Evolutionary conservation across 2,329 filamentous ascomycete genomes (phyloP), one percentile per base, ranked within the genome.

Genomic region (Orbilia javanica): DNA sequence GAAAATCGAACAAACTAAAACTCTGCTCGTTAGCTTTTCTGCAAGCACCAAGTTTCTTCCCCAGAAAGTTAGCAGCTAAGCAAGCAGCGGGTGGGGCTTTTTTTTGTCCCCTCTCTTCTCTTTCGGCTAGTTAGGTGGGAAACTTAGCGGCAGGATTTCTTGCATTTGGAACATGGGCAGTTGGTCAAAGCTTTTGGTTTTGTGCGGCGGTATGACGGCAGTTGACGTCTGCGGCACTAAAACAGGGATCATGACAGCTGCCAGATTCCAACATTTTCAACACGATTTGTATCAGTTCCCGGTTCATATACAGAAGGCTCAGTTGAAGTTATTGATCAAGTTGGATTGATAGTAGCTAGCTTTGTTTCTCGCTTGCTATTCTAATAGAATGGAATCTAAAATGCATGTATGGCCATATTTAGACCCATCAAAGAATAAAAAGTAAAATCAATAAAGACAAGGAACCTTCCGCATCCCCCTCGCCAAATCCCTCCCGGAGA

Each of bases 1-100:
- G 20, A 10, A 15, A n/a, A 27, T 60, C 20, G 18, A n/a, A 60
- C 31, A 60, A 60, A 60, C 55, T 60, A 60, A 60, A 60, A 60
- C 55, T 60, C 55, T 60, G 55, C 55, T 42, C 5, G 31, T 34
- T 44, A 44, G 55, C 55, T 27, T 60, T 20, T 5, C n/a, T n/a
- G n/a, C n/a, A n/a, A n/a, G n/a, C n/a, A 31, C 31, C 34, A 20
- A 22, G 13, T 18, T 53, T 60, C 55, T 34, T 60, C 55, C 55
- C 55, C 55, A 42, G 55, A 60, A 60, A 60, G 55, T 60, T 60
- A 60, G 55, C 20, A 18, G n/a, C n/a, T n/a, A n/a, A n/a, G n/a
- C n/a, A n/a, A n/a, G 52, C 52, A 27, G 55, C 55, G 55, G 55
- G 55, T 42, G 55, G 55, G 55, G 55, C 55, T 42, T 60, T 50